Base-by-base conservation (phyloP, 768 basidiomycete species). In the Mycena rebaudengoi region DNA sequence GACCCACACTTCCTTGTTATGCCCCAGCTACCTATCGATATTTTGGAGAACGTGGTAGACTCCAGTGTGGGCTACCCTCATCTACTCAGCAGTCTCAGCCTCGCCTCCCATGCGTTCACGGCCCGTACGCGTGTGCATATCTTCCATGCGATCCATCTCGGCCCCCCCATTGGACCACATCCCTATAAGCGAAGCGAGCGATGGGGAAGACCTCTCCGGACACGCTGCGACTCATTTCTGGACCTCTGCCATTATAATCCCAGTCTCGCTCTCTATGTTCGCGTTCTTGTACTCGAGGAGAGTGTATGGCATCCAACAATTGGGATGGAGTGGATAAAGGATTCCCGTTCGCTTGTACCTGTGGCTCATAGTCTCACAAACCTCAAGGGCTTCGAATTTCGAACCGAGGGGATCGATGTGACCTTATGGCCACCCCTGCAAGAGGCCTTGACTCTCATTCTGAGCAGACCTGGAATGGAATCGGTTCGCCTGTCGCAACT, bases 11-110 rank as follows among this genome's bases (percentile, higher is more conserved):
- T 12, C 13, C 18, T 7, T 14, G n/a, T n/a, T 26, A 58, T 58
- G 56, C 33, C 45, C 16, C 18, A 14, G 8, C 56, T 58, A 4
- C 56, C 56, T 3, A 48, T 58, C 56, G 56, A 58, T 7, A n/a
- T 58, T 35, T 13, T 58, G 4, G 56, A 58, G 40, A 37, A 8
- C 25, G n/a, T 58, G 2, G 35, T 58, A 7, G 56, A 58, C 37
- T 29, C n/a, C 1, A 48, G 56, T 35, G 44, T 28, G 23, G 35
- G 33, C n/a, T 57, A 46, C 33, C 16, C 5, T 3, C 44, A 14
- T 4, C 10, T 58, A 7, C 45, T 58, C 4, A 5, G 56, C 4
- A 7, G 35, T 13, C 37, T 58, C 45, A 14, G 56, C 7, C 7
- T 49, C 0, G 13, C 45, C 35, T 58, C 45, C 14, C 56, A 37